Evolutionary conservation across 805 yeast species (phyloP).

Genomic region (Hanseniaspora taiwanica): DNA sequence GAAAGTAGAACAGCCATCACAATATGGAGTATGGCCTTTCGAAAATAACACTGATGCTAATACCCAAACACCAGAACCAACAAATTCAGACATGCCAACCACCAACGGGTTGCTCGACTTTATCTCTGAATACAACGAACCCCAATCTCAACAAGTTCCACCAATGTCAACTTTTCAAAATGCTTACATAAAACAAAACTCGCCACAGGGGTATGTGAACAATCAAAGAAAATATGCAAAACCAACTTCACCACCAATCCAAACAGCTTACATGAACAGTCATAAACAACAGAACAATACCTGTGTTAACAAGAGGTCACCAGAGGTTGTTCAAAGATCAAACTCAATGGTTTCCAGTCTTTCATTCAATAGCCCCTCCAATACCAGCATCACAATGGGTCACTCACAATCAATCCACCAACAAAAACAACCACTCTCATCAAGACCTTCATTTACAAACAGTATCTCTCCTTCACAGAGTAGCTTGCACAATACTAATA

Average conservation of each 20-base stretch:
- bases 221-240: background rate
- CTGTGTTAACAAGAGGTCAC: background rate
- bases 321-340: background rate
- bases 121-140: constrained; percentile 20
- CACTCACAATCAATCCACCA: too few relatives aligned
- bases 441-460: too few relatives aligned
- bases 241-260: background rate
- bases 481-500: background rate
- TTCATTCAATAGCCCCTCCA: background rate
- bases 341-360: background rate
- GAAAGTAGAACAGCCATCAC: too few relatives aligned
- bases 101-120: constrained; percentile 30
- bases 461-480: too few relatives aligned
- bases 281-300: background rate
- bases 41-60: background rate
- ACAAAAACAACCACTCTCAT: too few relatives aligned
- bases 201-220: background rate
- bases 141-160: background rate
- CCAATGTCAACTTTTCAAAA: too few relatives aligned
- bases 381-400: background rate
- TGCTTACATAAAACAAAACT: constrained; percentile 5
- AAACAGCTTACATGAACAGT: background rate
- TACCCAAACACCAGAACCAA: too few relatives aligned
- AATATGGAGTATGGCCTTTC: background rate
- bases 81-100: constrained; percentile 6